These are phyloP conservation scores for Penicillium sp. DNA, from an alignment of 2,329 filamentous ascomycete genomes.

Conservation along the genomic window DNA sequence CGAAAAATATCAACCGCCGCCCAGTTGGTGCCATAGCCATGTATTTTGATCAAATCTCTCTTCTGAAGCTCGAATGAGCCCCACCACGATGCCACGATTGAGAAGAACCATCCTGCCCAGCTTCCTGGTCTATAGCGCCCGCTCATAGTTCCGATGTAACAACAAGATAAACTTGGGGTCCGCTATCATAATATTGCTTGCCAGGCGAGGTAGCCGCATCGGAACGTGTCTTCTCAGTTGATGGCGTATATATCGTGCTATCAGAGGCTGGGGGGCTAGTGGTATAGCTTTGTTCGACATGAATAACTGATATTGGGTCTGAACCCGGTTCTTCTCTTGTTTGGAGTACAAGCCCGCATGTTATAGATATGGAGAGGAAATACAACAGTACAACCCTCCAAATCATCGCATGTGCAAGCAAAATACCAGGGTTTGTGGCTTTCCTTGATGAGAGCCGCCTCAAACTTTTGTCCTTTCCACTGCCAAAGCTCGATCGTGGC, in stretches of 20 bases:
- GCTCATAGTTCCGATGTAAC: neutral
- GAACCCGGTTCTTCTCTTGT: neutral
- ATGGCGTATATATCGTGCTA: neutral
- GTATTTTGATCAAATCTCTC: neutral
- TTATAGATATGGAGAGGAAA: too few relatives aligned
- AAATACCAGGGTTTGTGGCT: neutral
- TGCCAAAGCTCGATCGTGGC: too few relatives aligned
- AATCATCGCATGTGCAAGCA: neutral
- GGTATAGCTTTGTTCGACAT: neutral
- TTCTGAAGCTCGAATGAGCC: neutral
- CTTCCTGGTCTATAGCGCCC: neutral
- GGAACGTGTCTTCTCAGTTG: neutral
- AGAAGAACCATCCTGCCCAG: neutral
- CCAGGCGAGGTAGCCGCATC: neutral
- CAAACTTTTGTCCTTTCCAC: neutral
- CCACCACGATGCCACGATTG: neutral
- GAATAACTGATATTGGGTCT: neutral
- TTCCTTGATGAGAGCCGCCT: neutral
- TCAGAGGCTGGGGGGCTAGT: neutral
- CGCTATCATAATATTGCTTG: neutral
- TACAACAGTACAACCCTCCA: neutral
- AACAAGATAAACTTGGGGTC: neutral
- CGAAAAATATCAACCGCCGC: neutral
- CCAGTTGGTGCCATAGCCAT: neutral
- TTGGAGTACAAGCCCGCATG: neutral